Evolutionary conservation across 495 filamentous ascomycete species (phyloP).

Genomic region (Cudoniella acicularis): DNA sequence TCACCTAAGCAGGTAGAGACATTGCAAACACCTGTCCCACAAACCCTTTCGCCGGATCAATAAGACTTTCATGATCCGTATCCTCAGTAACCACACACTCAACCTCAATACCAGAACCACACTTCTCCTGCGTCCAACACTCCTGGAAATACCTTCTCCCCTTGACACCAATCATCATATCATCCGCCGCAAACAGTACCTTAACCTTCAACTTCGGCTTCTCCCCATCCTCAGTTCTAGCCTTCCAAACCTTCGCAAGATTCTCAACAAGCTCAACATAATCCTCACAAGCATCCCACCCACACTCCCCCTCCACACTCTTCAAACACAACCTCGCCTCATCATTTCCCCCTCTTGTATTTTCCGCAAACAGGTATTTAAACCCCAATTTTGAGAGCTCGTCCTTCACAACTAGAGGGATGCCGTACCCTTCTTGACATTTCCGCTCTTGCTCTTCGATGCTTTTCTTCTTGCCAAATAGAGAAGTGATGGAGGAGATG

Average conservation of each 20-base stretch:
- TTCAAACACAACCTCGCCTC: constrained; percentile 24
- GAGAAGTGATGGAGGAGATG: not conserved
- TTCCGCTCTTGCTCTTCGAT: constrained; percentile 5
- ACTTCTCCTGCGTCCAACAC: constrained; percentile 14
- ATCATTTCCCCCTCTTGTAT: constrained; percentile 19
- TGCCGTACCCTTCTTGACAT: constrained; percentile 9
- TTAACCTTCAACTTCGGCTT: constrained; percentile 12
- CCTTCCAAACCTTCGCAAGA: constrained; percentile 6
- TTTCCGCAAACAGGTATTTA: constrained; percentile 20
- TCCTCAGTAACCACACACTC: constrained; percentile 4
- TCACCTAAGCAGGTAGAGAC: no score
- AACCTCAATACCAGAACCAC: constrained; percentile 17
- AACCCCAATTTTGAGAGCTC: constrained; percentile 7
- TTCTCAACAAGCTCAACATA: constrained; percentile 6
- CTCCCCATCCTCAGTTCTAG: constrained; percentile 2
- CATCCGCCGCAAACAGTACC: constrained; percentile 14
- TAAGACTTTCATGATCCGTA: constrained; percentile 15
- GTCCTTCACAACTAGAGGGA: constrained; percentile 5
- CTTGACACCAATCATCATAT: constrained; percentile 21
- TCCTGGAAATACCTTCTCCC: constrained; percentile 22
- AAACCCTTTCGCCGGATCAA: constrained; percentile 5
- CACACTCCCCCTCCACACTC: not conserved
- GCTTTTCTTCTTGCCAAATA: not conserved
- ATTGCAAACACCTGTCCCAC: constrained; percentile 1
- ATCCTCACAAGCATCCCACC: constrained; percentile 18